A percentile compares a stretch with the other conserved stretches of the same genome.
These are phyloP conservation scores for Raphanus hybrid DNA, from an alignment of 441 rosid species.

Conservation along the genomic window DNA sequence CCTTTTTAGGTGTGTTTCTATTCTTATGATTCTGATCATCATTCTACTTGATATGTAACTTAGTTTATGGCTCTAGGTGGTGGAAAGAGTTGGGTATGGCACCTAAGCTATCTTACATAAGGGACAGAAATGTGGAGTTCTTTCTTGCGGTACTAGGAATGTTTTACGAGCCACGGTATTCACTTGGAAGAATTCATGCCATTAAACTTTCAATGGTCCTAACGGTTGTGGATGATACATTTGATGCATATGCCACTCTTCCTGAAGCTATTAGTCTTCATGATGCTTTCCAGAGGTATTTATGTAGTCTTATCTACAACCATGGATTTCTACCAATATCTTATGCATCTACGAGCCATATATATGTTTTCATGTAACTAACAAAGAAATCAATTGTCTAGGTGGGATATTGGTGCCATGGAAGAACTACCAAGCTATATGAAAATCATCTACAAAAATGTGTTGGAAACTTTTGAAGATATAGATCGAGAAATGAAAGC, in stretches of 20 bases:
- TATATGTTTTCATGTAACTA: background rate
- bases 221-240: background rate
- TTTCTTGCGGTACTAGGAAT: background rate
- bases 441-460: background rate
- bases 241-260: background rate
- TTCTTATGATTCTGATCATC: background rate
- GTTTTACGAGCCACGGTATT: background rate
- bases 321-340: background rate
- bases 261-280: background rate
- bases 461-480: background rate
- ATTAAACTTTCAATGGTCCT: background rate
- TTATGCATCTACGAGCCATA: background rate
- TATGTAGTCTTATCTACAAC: background rate
- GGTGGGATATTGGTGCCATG: background rate
- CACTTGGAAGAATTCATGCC: background rate
- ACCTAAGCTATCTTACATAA: background rate
- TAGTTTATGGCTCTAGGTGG: background rate
- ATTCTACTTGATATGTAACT: background rate
- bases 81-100: background rate
- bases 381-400: background rate
- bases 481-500: background rate
- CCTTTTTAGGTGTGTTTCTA: background rate
- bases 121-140: background rate
- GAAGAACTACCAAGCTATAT: background rate
- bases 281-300: conserved; percentile 1